Base-by-base conservation (phyloP, 2,329 filamentous ascomycete species). In the Rhinocladiella similis region DNA sequence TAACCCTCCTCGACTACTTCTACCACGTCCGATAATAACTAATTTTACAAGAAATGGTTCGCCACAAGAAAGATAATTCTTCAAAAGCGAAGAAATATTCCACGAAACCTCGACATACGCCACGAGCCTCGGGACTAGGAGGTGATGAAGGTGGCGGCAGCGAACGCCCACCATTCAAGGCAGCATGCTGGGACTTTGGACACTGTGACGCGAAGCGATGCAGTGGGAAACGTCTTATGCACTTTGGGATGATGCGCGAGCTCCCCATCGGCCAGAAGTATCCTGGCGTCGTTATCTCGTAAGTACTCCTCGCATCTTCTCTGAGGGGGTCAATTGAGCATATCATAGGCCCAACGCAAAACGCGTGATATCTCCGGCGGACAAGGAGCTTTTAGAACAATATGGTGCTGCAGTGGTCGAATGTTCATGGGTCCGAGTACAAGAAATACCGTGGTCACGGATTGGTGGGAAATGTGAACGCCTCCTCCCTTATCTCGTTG, bases 201-300 rank as follows among this genome's bases (percentile, higher is more conserved):
- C 94, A 99, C 77, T 99, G 94, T 78, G 94, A 99, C 69, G 91
- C 93, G 7, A 97, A 97, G 74, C 82, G 93, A 66, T 99, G 94
- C 75, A 97, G 92, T 0, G 94, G 94, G 29, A 99, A 99, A 78
- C 87, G 90, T 62, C 82, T 99, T 33, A 96, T 99, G 83, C 87
- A 88, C 62, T 83, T 95, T 53, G 93, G 93, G 2, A 79, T 97
- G 68, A 97, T 99, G 91, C 88, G 94, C 65, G 90, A 96, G 68
- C 82, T 99, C 52, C 86, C 93, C 67, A 81, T 97, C 54, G 94
- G 94, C 51, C 92, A 97, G 74, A 92, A 93, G 65, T 91, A 94
- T 72, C 84, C 87, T 35, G 94, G 94, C 56, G 89, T 99, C 62
- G 89, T 99, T 68, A 90, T 99, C 69, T 96, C 90, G 72, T 82